These are phyloP conservation scores for Talaromyces rugulosus DNA, from an alignment of 2,329 filamentous ascomycete species.

Conservation along the genomic window DNA sequence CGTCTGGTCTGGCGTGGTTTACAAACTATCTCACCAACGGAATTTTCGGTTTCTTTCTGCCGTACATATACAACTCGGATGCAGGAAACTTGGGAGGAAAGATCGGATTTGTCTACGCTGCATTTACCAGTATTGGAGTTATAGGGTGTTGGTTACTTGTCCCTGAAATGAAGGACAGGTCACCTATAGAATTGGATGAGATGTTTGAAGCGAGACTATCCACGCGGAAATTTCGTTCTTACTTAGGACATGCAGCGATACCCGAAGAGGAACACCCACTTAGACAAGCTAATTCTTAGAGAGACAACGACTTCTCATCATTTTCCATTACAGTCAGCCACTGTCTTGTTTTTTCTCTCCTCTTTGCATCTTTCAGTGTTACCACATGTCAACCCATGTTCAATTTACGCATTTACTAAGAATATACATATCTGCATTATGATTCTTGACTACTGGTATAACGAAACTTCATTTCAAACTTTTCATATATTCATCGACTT, in stretches of 20 bases:
- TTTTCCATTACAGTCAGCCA: background rate
- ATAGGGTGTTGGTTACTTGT: conserved; percentile 42
- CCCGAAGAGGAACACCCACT: background rate
- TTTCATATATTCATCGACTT: too few relatives aligned
- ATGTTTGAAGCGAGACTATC: conserved; percentile 22
- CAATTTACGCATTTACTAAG: background rate
- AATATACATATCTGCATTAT: background rate
- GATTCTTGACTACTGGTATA: background rate
- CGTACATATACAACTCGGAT: conserved; percentile 38
- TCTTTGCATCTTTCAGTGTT: background rate
- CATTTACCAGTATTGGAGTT: conserved; percentile 14
- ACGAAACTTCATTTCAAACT: too few relatives aligned
- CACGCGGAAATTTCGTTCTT: background rate
- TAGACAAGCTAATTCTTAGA: background rate
- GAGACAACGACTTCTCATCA: background rate
- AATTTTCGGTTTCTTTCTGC: conserved; percentile 42
- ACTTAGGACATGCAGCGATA: background rate
- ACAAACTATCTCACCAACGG: conserved; percentile 35
- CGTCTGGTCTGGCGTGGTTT: conserved; percentile 37
- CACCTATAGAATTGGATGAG: conserved; percentile 44
- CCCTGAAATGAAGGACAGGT: conserved; percentile 51
- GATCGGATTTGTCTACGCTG: background rate
- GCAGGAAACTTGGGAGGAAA: background rate
- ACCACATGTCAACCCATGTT: background rate
- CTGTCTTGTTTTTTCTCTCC: background rate